Conservation (phyloP, 2,329 filamentous ascomycete genomes). For the Boeremia lycopersici region DNA sequence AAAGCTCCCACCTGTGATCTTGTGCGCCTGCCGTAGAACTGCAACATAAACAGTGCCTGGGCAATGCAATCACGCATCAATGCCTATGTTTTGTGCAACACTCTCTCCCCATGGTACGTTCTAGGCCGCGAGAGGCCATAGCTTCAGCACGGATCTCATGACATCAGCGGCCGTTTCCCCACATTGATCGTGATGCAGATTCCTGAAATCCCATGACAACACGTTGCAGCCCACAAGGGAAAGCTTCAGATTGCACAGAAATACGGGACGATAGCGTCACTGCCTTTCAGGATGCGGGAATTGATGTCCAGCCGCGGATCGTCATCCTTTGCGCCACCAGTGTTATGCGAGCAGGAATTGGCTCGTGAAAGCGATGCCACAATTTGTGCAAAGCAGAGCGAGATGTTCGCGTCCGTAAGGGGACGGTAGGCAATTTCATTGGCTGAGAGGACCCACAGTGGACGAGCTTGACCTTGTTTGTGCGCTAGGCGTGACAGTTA, state of each 20-base stretch:
- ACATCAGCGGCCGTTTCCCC: constrained; percentile 29
- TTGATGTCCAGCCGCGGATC: constrained; percentile 13
- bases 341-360: constrained; percentile 8
- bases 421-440: constrained; percentile 26
- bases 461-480: constrained; percentile 24
- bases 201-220: constrained; percentile 36
- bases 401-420: constrained; percentile 18
- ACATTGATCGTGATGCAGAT: constrained; percentile 35
- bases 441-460: constrained; percentile 23
- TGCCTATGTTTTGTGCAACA: constrained; percentile 6
- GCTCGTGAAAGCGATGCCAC: constrained; percentile 27
- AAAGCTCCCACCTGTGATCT: neutral
- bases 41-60: neutral
- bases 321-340: neutral
- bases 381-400: constrained; percentile 27
- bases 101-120: neutral
- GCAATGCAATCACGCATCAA: neutral
- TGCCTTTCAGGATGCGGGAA: neutral
- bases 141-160: constrained; percentile 24
- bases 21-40: neutral
- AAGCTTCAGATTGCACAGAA: neutral
- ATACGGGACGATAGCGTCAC: constrained; percentile 3
- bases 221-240: constrained; percentile 5
- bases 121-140: constrained; percentile 9
- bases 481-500: constrained; percentile 16